Evolutionary conservation across 2,329 filamentous ascomycete species (phyloP).

Genomic region (Aspergillus tamarii): DNA sequence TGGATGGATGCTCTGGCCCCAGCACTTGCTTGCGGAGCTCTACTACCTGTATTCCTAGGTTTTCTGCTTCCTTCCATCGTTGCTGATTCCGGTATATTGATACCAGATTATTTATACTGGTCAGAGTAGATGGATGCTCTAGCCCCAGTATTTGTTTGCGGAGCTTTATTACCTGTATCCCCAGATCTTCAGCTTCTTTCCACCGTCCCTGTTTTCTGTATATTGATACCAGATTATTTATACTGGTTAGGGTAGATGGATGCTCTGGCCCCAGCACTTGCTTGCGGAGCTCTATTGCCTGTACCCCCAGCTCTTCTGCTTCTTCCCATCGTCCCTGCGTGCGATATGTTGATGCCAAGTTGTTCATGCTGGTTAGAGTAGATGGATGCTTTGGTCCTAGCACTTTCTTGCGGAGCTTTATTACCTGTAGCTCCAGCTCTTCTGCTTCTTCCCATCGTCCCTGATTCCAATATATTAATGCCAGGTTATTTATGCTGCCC

Average conservation of each 20-base stretch:
- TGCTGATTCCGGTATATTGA: background rate
- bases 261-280: background rate
- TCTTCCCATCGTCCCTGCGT: background rate
- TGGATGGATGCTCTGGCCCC: conserved; percentile 10
- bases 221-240: background rate
- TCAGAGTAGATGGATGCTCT: conserved; percentile 12
- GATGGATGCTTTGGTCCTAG: background rate
- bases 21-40: conserved; percentile 11
- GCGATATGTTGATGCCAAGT: background rate
- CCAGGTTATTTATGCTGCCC: background rate
- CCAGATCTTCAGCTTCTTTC: conserved; percentile 11
- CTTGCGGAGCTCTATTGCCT: background rate
- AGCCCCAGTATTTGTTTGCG: conserved; percentile 19
- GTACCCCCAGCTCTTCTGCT: background rate
- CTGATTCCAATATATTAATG: background rate
- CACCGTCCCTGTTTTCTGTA: background rate
- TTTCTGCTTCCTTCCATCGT: conserved; percentile 8
- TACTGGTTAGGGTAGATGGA: conserved; percentile 8
- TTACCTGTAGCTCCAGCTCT: conserved; percentile 3
- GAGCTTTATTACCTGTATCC: conserved; percentile 21
- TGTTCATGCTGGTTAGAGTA: background rate
- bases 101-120: background rate
- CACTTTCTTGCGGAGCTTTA: background rate
- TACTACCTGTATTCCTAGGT: background rate
- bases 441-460: conserved; percentile 10